phyloP scores from a whole-genome alignment of 257 asterid genomes.

The Cruciata laevipes region DNA sequence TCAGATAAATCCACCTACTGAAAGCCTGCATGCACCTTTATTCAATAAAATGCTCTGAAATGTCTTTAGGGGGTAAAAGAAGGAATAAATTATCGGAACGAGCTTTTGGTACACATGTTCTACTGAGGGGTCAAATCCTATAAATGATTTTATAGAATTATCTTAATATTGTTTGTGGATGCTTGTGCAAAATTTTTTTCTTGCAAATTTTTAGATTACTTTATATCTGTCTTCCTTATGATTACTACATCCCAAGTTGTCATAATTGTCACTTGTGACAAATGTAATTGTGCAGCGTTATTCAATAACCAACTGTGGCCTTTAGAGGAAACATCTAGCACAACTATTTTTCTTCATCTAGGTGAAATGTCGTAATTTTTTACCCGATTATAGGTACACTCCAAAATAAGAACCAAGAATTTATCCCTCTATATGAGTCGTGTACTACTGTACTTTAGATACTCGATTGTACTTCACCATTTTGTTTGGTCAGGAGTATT shows the following conservation, averaged over 20 bases:
- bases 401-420: not conserved
- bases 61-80: not conserved
- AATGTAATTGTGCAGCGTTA: not conserved
- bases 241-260: not conserved
- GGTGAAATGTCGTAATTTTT: not conserved
- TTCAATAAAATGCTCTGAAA: not conserved
- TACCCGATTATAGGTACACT: not conserved
- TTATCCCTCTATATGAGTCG: not conserved
- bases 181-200: not conserved
- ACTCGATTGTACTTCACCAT: too few relatives aligned
- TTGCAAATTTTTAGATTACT: too few relatives aligned
- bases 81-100: not conserved
- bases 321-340: not conserved
- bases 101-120: not conserved
- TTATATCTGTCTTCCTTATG: too few relatives aligned
- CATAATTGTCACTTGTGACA: not conserved
- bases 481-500: not conserved
- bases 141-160: not conserved
- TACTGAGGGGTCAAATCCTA: not conserved
- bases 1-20: not conserved
- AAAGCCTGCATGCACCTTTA: not conserved
- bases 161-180: not conserved
- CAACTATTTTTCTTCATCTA: not conserved
- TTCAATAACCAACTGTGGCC: not conserved
- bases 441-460: not conserved